These are phyloP conservation scores for Neofusicoccum parvum DNA, from an alignment of 2,329 filamentous ascomycete genomes.

Conservation along the genomic window DNA sequence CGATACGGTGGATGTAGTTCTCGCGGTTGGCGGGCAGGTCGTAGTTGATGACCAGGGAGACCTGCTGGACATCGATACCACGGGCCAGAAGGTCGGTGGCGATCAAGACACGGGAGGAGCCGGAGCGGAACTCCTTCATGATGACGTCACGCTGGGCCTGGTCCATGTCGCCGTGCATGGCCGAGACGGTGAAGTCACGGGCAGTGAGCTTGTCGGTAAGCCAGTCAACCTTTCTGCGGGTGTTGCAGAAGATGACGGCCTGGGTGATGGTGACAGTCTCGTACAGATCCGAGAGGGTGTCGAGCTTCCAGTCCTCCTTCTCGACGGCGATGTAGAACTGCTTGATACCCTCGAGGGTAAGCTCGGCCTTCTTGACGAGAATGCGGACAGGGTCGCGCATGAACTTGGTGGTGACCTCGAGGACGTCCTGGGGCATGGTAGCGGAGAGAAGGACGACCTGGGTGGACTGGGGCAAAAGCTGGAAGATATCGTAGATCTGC, in stretches of 20 bases:
- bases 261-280: constrained; percentile 99
- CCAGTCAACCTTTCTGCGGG: constrained; percentile 99
- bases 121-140: constrained; percentile 99
- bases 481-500: constrained; percentile 99
- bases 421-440: constrained; percentile 98
- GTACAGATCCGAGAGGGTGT: constrained; percentile 97
- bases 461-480: constrained; percentile 94
- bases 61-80: constrained; percentile 99
- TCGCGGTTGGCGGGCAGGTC: constrained; percentile 98
- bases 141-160: constrained; percentile 97
- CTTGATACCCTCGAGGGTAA: constrained; percentile 99
- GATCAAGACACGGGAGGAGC: constrained; percentile 97
- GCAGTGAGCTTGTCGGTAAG: constrained; percentile 98
- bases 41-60: constrained; percentile 99
- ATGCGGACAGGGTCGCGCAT: constrained; percentile 99
- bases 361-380: constrained; percentile 98
- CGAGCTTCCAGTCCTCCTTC: constrained; percentile 99
- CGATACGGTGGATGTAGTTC: constrained; percentile 99
- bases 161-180: constrained; percentile 99
- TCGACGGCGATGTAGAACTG: constrained; percentile 99
- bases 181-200: constrained; percentile 98
- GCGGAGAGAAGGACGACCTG: constrained; percentile 98
- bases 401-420: constrained; percentile 99
- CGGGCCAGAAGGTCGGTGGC: constrained; percentile 96
- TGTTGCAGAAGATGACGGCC: constrained; percentile 99